Percentiles rank a stretch among this genome's conserved stretches.
These are phyloP conservation scores for Calonectria fujianensis DNA, from an alignment of 2,329 filamentous ascomycete species.

Conservation along the genomic window DNA sequence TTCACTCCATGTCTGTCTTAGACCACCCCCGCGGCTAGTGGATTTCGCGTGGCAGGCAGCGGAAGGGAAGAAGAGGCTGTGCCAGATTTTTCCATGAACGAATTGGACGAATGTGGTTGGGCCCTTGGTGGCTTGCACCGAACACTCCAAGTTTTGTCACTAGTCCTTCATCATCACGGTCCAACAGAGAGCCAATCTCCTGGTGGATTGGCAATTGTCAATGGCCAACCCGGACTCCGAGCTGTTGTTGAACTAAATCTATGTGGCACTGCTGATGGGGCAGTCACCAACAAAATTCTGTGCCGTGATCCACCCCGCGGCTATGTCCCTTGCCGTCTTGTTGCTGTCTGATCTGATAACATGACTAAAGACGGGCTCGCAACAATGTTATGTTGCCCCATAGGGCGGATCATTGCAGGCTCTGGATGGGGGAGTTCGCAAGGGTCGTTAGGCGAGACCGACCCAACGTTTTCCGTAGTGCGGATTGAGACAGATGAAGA, in stretches of 20 bases:
- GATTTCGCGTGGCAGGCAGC: conserved; percentile 24
- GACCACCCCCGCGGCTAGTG: conserved; percentile 45
- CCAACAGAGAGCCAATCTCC: conserved; percentile 37
- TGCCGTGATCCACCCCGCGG: conserved; percentile 24
- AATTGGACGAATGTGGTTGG: conserved; percentile 29
- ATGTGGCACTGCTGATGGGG: not conserved
- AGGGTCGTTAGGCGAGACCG: conserved; percentile 33
- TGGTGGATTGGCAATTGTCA: conserved; percentile 5
- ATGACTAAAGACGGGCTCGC: not conserved
- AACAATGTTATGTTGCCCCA: conserved; percentile 30
- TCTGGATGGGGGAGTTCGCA: conserved; percentile 1
- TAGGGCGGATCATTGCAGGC: conserved; percentile 33
- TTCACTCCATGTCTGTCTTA: conserved; percentile 45
- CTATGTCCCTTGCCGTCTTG: not conserved
- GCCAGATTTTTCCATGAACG: conserved; percentile 2
- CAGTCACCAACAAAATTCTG: conserved; percentile 3
- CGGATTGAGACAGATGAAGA: conserved; percentile 36
- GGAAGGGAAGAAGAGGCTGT: conserved; percentile 29
- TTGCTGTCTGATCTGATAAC: conserved; percentile 21
- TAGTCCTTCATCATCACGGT: conserved; percentile 30
- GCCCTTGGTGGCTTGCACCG: conserved; percentile 28
- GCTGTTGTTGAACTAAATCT: conserved; percentile 6
- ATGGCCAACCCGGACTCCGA: not conserved
- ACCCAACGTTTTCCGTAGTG: conserved; percentile 45
- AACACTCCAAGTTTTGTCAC: conserved; percentile 35